Evolutionary conservation across 768 basidiomycete species (phyloP).

Genomic region (Tephrocybe sp.): DNA sequence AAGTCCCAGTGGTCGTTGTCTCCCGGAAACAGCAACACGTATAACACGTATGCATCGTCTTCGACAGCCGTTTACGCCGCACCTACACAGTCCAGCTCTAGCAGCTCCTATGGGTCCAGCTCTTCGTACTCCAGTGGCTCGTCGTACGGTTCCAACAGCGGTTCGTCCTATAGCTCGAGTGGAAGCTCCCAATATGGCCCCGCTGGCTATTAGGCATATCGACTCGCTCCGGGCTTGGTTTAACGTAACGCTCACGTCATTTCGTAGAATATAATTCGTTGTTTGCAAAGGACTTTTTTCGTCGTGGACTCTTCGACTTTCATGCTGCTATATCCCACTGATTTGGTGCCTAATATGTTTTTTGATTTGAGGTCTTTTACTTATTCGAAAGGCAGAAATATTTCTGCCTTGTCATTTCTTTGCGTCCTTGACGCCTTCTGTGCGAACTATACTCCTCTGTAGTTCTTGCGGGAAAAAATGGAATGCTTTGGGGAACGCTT

Average conservation of each 20-base stretch:
- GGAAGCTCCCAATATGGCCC: constrained; percentile 11
- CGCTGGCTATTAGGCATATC: constrained; percentile 29
- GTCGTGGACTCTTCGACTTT: constrained; percentile 33
- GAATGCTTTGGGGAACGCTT: constrained; percentile 20
- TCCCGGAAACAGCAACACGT: constrained; percentile 48
- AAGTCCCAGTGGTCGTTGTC: constrained; percentile 55
- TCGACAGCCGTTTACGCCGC: constrained; percentile 20
- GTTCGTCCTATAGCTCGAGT: constrained; percentile 23
- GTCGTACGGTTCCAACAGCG: constrained; percentile 18
- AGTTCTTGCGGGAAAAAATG: constrained; percentile 10
- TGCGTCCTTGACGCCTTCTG: constrained; percentile 3
- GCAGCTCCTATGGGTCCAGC: constrained; percentile 12
- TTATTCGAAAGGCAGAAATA: constrained; percentile 28
- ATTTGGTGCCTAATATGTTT: constrained; percentile 42
- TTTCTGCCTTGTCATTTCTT: constrained; percentile 19
- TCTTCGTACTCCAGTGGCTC: too few species aligned
- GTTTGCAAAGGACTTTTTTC: constrained; percentile 20
- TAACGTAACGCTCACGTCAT: constrained; percentile 32
- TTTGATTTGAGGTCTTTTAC: constrained; percentile 31
- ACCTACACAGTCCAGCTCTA: constrained; percentile 17
- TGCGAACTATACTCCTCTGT: constrained; percentile 1
- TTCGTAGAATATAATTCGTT: constrained; percentile 32
- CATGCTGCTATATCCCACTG: constrained; percentile 33
- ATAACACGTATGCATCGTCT: constrained; percentile 44
- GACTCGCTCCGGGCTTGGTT: constrained; percentile 15